Evolutionary conservation across 2,329 filamentous ascomycete genomes (phyloP).

Genomic region (Sphaerulina populicola): DNA sequence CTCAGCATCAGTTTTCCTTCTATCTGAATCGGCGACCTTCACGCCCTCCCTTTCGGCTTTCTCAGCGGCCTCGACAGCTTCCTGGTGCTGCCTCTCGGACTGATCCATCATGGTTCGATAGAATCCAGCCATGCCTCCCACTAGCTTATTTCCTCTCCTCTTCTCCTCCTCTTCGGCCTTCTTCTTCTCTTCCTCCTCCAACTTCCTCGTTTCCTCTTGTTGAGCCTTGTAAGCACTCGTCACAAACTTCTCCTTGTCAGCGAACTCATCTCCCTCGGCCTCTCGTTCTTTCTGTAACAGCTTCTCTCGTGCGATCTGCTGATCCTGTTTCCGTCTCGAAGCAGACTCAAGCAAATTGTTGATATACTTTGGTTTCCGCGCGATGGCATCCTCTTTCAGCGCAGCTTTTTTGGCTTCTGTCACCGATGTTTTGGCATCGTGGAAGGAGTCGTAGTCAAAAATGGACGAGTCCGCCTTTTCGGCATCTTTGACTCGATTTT

Average conservation of each 20-base stretch:
- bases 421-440: constrained; percentile 60
- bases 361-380: constrained; percentile 71
- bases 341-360: constrained; percentile 63
- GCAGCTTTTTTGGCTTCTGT: constrained; percentile 50
- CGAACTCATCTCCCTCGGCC: constrained; percentile 71
- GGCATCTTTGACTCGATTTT: constrained; percentile 57
- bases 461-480: constrained; percentile 62
- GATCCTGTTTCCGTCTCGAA: constrained; percentile 67
- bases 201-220: constrained; percentile 61
- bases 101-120: constrained; percentile 66
- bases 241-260: constrained; percentile 77
- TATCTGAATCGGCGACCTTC: constrained; percentile 29
- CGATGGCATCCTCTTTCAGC: constrained; percentile 46
- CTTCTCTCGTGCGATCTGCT: constrained; percentile 70
- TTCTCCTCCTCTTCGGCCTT: constrained; percentile 58
- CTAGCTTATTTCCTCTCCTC: constrained; percentile 57
- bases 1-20: constrained; percentile 47
- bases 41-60: constrained; percentile 33
- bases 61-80: constrained; percentile 58
- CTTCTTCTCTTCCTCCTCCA: constrained; percentile 63
- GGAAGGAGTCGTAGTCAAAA: constrained; percentile 79
- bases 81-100: constrained; percentile 61
- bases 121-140: constrained; percentile 59
- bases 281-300: constrained; percentile 68
- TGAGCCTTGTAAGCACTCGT: constrained; percentile 75